Base-by-base conservation (phyloP, 2,329 filamentous ascomycete genomes). In the Cladosporium cucumerinum region DNA sequence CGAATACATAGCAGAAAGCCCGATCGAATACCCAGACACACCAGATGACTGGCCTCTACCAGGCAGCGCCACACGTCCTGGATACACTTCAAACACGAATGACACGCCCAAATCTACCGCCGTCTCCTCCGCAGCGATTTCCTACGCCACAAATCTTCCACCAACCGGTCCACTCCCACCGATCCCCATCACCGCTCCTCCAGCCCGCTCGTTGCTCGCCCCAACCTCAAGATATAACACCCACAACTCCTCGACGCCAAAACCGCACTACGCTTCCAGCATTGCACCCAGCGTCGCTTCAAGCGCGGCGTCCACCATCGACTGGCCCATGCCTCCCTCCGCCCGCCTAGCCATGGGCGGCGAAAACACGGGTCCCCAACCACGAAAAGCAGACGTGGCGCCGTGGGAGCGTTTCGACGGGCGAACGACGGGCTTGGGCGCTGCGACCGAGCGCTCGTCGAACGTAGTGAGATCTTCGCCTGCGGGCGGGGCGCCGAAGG, bases 381-480 rank as follows among this genome's bases (percentile, higher is more conserved):
- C 60, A 7, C 49, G 60, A 2, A 62, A 62, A 46, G 60, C 60
- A 12, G 60, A 62, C 34, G 60, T 62, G 12, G 60, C 60, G 11
- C 60, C 60, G 7, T 62, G 60, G 60, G 60, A 62, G 49, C 18
- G 60, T 12, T 62, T 62, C 6, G 60, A 62, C 6, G 60, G 32
- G 6, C 48, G 28, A 11, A 28, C 43, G 10, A 43, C 32, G 3
- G 36, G 21, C 3, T 8, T 46, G 8, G 55, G 34, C 55, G 46
- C 36, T 60, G 23, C 36, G 26, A 18, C 36, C 18, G 55, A 39
- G 23, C 55, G 34, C 16, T 43, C 55, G 11, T 21, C 32, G 16
- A 26, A 26, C 5, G 25, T 21, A 2, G 54, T 26, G 16, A 52
- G 43, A 10, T 6, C 61, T 18, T 12, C 48, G 16, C 23, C 54